Evolutionary conservation across 257 asterid genomes (phyloP).

Genomic region (Salvia hispanica): DNA sequence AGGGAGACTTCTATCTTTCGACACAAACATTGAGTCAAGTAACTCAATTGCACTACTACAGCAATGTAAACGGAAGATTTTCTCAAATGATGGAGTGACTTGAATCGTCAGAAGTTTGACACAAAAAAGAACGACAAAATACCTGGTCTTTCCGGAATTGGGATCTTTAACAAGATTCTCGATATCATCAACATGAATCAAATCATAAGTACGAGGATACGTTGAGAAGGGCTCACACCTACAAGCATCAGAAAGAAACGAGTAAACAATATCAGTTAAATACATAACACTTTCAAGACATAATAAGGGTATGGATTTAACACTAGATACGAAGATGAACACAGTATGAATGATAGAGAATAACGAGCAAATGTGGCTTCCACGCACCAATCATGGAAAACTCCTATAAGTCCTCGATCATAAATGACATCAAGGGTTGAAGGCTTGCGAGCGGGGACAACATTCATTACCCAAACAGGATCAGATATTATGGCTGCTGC

Average conservation of each 20-base stretch:
- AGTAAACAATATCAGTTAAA: too few species aligned
- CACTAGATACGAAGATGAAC: background rate
- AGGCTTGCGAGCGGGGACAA: slow-evolving; percentile 75
- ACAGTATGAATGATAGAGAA: background rate
- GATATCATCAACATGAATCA: slow-evolving; percentile 77
- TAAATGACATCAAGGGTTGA: slow-evolving; percentile 82
- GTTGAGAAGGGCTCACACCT: slow-evolving; percentile 99
- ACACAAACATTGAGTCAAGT: too few species aligned
- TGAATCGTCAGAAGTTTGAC: background rate
- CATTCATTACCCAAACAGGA: slow-evolving; percentile 99
- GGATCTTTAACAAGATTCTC: slow-evolving; percentile 76
- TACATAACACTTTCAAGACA: too few species aligned
- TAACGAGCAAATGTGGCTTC: background rate
- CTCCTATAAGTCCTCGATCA: slow-evolving; percentile 92
- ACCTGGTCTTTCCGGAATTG: slow-evolving; percentile 76
- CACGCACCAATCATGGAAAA: slow-evolving; percentile 92
- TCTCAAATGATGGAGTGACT: background rate
- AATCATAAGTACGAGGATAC: slow-evolving; percentile 93
- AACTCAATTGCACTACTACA: too few species aligned
- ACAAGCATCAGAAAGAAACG: slow-evolving; percentile 37
- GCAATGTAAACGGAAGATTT: background rate
- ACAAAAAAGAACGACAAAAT: slow-evolving; percentile 7
- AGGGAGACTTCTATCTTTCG: too few species aligned
- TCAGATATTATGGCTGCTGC: slow-evolving; percentile 75
- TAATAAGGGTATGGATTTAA: background rate